These are phyloP conservation scores for Spergularia bocconei DNA, from an alignment of 148 eudicot genomes.

Conservation along the genomic window DNA sequence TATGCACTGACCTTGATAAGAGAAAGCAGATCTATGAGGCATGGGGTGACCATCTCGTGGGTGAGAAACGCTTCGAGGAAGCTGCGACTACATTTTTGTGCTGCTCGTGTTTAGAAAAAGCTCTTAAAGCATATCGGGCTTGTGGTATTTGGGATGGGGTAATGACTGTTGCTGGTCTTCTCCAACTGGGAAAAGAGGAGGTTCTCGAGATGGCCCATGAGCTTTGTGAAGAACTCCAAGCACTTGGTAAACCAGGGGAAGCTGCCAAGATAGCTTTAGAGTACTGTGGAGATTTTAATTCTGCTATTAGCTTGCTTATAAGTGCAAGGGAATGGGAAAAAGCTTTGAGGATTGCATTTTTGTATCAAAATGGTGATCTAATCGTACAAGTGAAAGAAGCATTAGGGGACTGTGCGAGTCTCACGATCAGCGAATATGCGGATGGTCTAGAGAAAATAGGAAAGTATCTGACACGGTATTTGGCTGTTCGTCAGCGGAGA, in stretches of 20 bases:
- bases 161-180: conserved; percentile 84
- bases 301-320: conserved; percentile 59
- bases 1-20: conserved; percentile 53
- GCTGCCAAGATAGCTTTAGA: conserved; percentile 89
- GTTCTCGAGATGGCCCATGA: conserved; percentile 75
- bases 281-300: conserved; percentile 75
- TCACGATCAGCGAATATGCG: conserved; percentile 55
- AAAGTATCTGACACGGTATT: conserved; percentile 80
- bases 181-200: conserved; percentile 64
- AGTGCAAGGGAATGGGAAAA: conserved; percentile 95
- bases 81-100: conserved; percentile 86
- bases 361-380: conserved; percentile 57
- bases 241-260: conserved; percentile 86
- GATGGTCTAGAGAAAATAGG: conserved; percentile 93
- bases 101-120: conserved; percentile 71
- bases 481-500: conserved; percentile 95
- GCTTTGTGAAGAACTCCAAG: conserved; percentile 88
- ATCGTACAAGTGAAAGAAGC: conserved; percentile 62
- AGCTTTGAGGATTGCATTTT: conserved; percentile 78
- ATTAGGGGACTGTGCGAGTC: conserved; percentile 70
- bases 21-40: conserved; percentile 73
- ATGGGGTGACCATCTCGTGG: conserved; percentile 86
- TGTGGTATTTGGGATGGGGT: conserved; percentile 84
- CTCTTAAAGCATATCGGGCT: conserved; percentile 83
- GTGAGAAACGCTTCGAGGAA: conserved; percentile 77